Conservation (phyloP, 495 filamentous ascomycete genomes). For the Lophiotrema nucula region DNA sequence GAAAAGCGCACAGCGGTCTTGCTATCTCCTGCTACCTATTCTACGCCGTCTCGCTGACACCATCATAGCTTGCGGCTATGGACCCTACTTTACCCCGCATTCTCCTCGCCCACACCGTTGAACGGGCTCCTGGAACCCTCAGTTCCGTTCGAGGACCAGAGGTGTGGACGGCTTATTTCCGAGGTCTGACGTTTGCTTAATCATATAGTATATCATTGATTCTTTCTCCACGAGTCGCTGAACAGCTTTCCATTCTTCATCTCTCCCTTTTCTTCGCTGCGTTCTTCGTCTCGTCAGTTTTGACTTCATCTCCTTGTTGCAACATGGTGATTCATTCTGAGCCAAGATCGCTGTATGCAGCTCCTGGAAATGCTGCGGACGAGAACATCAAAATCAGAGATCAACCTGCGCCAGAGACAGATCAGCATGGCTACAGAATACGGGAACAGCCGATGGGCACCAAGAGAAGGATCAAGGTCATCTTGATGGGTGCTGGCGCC, state of each 20-base stretch:
- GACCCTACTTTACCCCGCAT: too few species aligned
- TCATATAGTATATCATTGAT: slow-evolving; percentile 1
- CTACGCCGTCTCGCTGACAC: too few species aligned
- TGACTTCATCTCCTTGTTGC: background rate
- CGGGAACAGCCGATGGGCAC: slow-evolving; percentile 43
- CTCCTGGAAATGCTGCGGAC: slow-evolving; percentile 12
- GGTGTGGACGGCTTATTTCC: background rate
- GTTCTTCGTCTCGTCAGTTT: background rate
- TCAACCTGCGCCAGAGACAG: slow-evolving; percentile 33
- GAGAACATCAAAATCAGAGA: slow-evolving; percentile 28
- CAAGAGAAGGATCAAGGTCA: slow-evolving; percentile 40
- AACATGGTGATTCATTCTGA: slow-evolving; percentile 23
- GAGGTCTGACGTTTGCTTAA: background rate
- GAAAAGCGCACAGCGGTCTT: too few species aligned
- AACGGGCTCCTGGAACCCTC: too few species aligned
- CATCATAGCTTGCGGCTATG: too few species aligned
- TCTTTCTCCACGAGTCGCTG: background rate
- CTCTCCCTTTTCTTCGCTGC: too few species aligned
- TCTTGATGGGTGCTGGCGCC: slow-evolving; percentile 47
- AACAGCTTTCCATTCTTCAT: too few species aligned
- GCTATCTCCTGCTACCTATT: too few species aligned
- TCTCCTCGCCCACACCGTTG: too few species aligned
- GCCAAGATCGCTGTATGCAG: background rate
- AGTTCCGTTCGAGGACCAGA: too few species aligned
- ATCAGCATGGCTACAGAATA: slow-evolving; percentile 42